phyloP scores from a whole-genome alignment of 306 rosid genomes.

The Vigna angularis region DNA sequence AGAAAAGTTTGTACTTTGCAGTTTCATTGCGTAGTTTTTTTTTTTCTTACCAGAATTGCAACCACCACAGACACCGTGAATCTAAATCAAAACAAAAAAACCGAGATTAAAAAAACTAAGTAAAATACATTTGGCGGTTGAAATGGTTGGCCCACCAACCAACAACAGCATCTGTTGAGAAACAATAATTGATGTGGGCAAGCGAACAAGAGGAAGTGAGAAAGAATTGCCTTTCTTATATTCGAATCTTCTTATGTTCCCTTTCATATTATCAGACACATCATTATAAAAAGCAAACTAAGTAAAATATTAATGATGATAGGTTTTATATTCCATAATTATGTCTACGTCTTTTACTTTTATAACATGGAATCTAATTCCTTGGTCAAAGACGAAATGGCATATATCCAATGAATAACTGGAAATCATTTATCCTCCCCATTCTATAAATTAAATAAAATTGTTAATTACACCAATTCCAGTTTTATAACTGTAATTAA shows the following conservation, averaged over 20 bases:
- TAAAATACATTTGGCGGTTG: background rate
- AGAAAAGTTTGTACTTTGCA: background rate
- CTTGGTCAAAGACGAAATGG: background rate
- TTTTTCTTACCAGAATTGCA: background rate
- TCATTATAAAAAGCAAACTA: background rate
- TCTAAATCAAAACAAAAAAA: background rate
- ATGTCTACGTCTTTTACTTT: background rate
- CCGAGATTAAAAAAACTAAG: background rate
- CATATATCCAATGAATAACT: slow-evolving; percentile 2
- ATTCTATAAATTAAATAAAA: background rate
- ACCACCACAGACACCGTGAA: background rate
- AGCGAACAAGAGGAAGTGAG: background rate
- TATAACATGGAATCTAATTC: background rate
- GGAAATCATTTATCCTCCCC: background rate
- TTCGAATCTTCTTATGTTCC: slow-evolving; percentile 6
- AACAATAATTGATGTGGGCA: slow-evolving; percentile 23
- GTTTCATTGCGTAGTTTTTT: background rate
- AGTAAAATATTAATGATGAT: background rate
- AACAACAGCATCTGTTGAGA: slow-evolving; percentile 12
- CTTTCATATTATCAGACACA: background rate
- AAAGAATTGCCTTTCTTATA: slow-evolving; percentile 2
- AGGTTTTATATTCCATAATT: background rate
- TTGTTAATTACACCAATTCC: background rate
- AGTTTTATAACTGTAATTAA: background rate
- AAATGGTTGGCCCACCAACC: slow-evolving; percentile 27